Evolutionary conservation across 768 basidiomycete species (phyloP).

Genomic region (Leucocoprinus leucothites): DNA sequence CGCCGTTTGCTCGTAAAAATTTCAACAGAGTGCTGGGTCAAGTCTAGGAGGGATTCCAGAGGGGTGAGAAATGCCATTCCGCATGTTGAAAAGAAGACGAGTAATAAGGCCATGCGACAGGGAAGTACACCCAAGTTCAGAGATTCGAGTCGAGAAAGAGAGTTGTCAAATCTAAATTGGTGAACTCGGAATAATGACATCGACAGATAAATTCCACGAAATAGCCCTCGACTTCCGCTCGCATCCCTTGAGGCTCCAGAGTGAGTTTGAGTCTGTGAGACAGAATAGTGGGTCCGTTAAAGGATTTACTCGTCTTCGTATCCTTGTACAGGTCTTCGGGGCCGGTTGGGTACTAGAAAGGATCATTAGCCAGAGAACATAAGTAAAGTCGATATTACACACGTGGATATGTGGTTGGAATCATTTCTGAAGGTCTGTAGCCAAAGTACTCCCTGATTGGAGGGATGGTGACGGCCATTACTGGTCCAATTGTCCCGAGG

Average conservation of each 20-base stretch:
- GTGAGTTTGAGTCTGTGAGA: too few relatives aligned
- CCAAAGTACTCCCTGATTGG: conserved; percentile 76
- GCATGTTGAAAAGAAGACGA: too few relatives aligned
- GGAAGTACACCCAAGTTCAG: too few relatives aligned
- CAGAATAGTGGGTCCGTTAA: neutral
- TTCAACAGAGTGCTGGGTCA: neutral
- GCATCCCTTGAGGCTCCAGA: too few relatives aligned
- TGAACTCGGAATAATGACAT: too few relatives aligned
- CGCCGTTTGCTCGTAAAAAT: neutral
- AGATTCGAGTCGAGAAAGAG: neutral
- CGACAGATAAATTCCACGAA: too few relatives aligned
- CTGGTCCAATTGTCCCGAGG: conserved; percentile 73
- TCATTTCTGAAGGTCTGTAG: conserved; percentile 61
- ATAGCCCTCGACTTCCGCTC: too few relatives aligned
- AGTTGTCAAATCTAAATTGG: neutral
- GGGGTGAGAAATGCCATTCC: too few relatives aligned
- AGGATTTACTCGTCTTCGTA: conserved; percentile 59
- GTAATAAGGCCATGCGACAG: too few relatives aligned
- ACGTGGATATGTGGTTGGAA: conserved; percentile 82
- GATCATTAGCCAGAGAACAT: neutral
- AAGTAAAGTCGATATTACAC: conserved; percentile 25
- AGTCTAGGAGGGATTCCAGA: too few relatives aligned
- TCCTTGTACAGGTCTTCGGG: conserved; percentile 64
- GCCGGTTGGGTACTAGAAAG: conserved; percentile 62
- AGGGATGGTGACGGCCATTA: conserved; percentile 71